Conservation (phyloP, 495 filamentous ascomycete genomes). For the Talaromyces nanjingensis region DNA sequence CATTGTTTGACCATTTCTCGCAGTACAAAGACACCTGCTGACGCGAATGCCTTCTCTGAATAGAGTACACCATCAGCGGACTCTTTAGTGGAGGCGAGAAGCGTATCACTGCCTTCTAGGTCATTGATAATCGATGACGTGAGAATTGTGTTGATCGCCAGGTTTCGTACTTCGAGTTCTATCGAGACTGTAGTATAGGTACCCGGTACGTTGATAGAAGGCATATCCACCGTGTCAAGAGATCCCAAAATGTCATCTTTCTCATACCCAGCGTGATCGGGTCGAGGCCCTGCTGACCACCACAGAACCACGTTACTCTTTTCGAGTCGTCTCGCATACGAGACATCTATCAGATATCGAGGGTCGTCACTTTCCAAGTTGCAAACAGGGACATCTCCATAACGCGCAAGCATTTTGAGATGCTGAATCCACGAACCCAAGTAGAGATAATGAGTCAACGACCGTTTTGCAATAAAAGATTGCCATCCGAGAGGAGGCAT, state of each 20-base stretch:
- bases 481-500: constrained; percentile 94
- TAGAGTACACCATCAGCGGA: constrained; percentile 60
- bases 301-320: constrained; percentile 94
- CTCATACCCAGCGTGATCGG: constrained; percentile 95
- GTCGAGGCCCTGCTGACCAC: constrained; percentile 83
- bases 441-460: constrained; percentile 84
- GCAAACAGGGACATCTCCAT: constrained; percentile 90
- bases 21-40: constrained; percentile 79
- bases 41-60: constrained; percentile 87
- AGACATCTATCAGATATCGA: constrained; percentile 87
- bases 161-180: constrained; percentile 85
- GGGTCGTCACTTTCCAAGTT: constrained; percentile 94
- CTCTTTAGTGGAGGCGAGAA: constrained; percentile 42
- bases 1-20: constrained; percentile 98
- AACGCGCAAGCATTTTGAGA: constrained; percentile 75
- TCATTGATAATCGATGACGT: constrained; percentile 98
- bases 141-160: constrained; percentile 96
- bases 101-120: constrained; percentile 73
- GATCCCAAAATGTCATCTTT: constrained; percentile 80
- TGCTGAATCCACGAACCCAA: constrained; percentile 89
- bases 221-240: constrained; percentile 90
- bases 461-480: constrained; percentile 72
- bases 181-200: constrained; percentile 97
- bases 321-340: constrained; percentile 85
- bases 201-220: constrained; percentile 82